Evolutionary conservation across 1,139 yeast species (phyloP).

Genomic region (Meyerozyma athensensis): DNA sequence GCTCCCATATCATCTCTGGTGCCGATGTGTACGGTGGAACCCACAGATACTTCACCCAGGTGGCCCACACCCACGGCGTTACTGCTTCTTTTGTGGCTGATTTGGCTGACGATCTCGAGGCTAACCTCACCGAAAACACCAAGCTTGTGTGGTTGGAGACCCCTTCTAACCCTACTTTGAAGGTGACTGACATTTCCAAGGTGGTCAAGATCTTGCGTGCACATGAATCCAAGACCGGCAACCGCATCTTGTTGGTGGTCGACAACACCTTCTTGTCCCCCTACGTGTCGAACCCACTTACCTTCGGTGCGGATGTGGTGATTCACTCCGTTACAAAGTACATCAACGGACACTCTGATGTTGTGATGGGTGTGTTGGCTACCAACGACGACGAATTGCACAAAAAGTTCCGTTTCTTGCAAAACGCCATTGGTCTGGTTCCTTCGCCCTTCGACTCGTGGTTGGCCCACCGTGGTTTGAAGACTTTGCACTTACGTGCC

Average conservation of each 20-base stretch:
- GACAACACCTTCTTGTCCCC: conserved; percentile 96
- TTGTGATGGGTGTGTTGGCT: conserved; percentile 81
- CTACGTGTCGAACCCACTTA: conserved; percentile 80
- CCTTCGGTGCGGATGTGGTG: conserved; percentile 80
- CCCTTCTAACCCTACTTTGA: conserved; percentile 83
- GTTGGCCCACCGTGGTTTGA: conserved; percentile 91
- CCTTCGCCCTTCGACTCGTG: conserved; percentile 90
- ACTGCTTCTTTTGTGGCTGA: conserved; percentile 64
- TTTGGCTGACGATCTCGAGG: conserved; percentile 55
- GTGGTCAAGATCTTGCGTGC: conserved; percentile 50
- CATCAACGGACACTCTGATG: conserved; percentile 91
- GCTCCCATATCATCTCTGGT: conserved; percentile 72
- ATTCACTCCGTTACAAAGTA: conserved; percentile 88
- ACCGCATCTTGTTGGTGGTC: conserved; percentile 61
- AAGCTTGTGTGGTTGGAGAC: conserved; percentile 84
- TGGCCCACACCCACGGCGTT: conserved; percentile 77
- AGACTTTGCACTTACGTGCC: conserved; percentile 79
- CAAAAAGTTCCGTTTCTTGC: conserved; percentile 68
- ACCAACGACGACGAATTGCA: conserved; percentile 59
- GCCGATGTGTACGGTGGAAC: conserved; percentile 95
- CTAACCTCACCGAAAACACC: conserved; percentile 56
- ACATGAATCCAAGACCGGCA: conserved; percentile 44
- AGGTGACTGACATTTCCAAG: conserved; percentile 64
- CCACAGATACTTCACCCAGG: conserved; percentile 85
- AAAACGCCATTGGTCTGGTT: conserved; percentile 84